phyloP scores from a whole-genome alignment of 345 rosid species.

The Pistacia atlantica region DNA sequence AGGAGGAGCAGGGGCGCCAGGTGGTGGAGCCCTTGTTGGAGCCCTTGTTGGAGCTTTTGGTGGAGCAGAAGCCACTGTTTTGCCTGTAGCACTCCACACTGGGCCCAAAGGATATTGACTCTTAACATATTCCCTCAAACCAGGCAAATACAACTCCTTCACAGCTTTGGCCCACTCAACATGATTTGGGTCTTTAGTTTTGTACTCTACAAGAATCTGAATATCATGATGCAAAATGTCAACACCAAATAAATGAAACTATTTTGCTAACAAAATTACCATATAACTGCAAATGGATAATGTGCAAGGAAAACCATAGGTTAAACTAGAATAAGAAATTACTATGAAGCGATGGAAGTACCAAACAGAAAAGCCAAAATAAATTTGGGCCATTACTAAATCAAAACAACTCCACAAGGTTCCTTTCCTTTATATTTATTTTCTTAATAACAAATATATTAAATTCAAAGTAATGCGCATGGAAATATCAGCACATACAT shows the following conservation, averaged over 20 bases:
- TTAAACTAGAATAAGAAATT: background rate
- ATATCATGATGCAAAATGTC: constrained; percentile 19
- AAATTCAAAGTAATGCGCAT: background rate
- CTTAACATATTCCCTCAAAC: constrained; percentile 90
- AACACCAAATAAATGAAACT: constrained; percentile 13
- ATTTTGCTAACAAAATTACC: constrained; percentile 3
- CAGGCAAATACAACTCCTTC: constrained; percentile 90
- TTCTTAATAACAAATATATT: background rate
- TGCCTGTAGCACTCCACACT: constrained; percentile 77
- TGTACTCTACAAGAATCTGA: constrained; percentile 88
- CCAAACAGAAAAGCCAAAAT: background rate
- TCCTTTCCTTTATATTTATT: background rate
- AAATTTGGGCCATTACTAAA: background rate
- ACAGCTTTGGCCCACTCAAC: constrained; percentile 97
- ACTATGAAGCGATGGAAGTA: background rate
- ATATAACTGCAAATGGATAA: background rate
- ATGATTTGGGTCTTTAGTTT: constrained; percentile 81
- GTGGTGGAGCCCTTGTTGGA: constrained; percentile 50
- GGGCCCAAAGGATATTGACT: constrained; percentile 89
- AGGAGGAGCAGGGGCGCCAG: constrained; percentile 83
- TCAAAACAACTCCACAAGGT: background rate
- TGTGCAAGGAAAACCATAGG: background rate
- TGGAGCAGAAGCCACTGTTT: constrained; percentile 47
- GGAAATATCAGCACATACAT: constrained; percentile 7
- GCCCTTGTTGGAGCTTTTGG: constrained; percentile 58